Percentiles rank a stretch among this genome's conserved stretches.
phyloP scores from a whole-genome alignment of 306 rosid species.

The Crotalaria pallida region DNA sequence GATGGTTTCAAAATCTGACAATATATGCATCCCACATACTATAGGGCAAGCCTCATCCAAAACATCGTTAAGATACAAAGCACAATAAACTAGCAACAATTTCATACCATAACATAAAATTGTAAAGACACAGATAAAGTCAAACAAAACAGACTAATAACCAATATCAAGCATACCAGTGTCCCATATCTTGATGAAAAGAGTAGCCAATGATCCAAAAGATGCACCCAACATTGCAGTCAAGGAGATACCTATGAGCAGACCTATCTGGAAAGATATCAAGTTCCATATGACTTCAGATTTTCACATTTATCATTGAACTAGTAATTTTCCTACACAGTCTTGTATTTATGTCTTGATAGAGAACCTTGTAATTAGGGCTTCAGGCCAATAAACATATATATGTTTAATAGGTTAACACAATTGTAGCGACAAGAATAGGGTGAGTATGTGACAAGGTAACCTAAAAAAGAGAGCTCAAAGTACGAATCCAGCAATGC shows the following conservation, averaged over 20 bases:
- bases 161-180: conserved; percentile 30
- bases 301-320: conserved; percentile 29
- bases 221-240: conserved; percentile 43
- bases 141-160: not conserved
- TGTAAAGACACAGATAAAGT: not conserved
- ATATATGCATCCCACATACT: not conserved
- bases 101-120: not conserved
- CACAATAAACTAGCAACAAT: not conserved
- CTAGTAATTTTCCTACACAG: conserved; percentile 31
- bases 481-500: not conserved
- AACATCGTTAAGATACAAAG: not conserved
- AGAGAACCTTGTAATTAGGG: conserved; percentile 45
- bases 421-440: not conserved
- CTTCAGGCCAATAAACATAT: conserved; percentile 18
- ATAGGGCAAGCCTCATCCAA: not conserved
- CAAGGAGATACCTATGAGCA: conserved; percentile 38
- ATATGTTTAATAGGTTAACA: not conserved
- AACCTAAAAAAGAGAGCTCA: not conserved
- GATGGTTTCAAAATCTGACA: not conserved
- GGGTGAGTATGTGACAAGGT: not conserved
- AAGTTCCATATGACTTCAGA: not conserved
- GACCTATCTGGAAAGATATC: conserved; percentile 37
- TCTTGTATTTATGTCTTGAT: conserved; percentile 48
- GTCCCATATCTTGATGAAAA: conserved; percentile 47
- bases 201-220: conserved; percentile 49